Base-by-base conservation (phyloP, 495 filamentous ascomycete genomes). In the Trichocladium uniseriatum region DNA sequence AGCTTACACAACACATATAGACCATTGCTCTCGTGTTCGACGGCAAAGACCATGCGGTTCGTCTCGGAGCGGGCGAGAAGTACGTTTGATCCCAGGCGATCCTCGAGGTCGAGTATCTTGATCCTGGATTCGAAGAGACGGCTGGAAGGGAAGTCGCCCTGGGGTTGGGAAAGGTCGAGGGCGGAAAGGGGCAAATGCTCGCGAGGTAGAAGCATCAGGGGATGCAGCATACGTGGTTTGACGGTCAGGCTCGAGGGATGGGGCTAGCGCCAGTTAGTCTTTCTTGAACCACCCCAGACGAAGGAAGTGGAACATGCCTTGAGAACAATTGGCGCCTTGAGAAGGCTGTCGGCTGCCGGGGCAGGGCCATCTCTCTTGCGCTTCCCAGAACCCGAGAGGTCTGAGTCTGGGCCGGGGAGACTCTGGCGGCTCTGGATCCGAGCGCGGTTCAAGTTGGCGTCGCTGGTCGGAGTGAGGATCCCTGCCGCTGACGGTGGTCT, bases 1-100 rank as follows among this genome's bases (percentile, higher is more conserved):
- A 95, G 69, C 53, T 79, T 83, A 56, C 80, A 89, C 8, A 92
- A 56, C 13, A 79, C 78, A 63, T 86, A 94, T 10, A 88, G 69
- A 0, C 79, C 78, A 38, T 64, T 58, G 41, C 74, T 73, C 22
- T 86, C 82, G n/a, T 77, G 68, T 65, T 95, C 89, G 28, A 94
- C 62, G 13, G 80, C 83, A 62, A 83, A 90, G 5, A 86, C 53
- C 7, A 71, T 72, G 19, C 72, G 75, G 58, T 77, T 77, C 8
- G 65, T 67, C 32, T 81, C 73, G 19, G 80, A 69, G 41, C 80
- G 72, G 24, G 82, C 85, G 36, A 88, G 75, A 9, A 95, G 76
- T 1, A 94, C 73, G 31, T 70, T 68, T 22, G 73, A 74, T 6
- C 71, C 68, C 15, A 68, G 63, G 45, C 75, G 76, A 22, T 74